phyloP scores from a whole-genome alignment of 116 monocot species.

The Trichopus zeylanicus region DNA sequence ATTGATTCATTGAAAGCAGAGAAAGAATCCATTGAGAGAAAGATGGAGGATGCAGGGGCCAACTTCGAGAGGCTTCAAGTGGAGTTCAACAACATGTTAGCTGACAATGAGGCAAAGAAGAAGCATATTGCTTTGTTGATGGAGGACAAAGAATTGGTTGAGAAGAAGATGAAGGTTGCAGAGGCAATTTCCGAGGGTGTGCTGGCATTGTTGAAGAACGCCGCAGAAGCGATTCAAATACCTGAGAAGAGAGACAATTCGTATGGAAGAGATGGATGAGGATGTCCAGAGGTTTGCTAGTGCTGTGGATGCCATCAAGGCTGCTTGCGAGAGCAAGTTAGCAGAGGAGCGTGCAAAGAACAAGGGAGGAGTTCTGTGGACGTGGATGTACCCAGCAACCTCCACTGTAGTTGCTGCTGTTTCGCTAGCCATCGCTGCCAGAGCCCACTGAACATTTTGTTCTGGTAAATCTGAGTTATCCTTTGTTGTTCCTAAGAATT shows the following conservation, averaged over 20 bases:
- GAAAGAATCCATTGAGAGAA: too few relatives aligned
- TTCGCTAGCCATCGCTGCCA: conserved; percentile 11
- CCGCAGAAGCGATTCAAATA: conserved; percentile 2
- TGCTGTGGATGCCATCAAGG: conserved; percentile 11
- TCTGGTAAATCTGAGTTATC: too few relatives aligned
- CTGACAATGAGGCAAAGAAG: conserved; percentile 6
- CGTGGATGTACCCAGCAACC: conserved; percentile 36
- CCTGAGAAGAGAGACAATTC: conserved; percentile 2
- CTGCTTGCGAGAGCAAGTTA: conserved; percentile 4
- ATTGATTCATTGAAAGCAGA: too few relatives aligned
- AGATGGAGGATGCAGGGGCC: too few relatives aligned
- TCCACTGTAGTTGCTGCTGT: conserved; percentile 8
- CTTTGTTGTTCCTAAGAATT: too few relatives aligned
- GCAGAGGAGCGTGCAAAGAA: conserved; percentile 17
- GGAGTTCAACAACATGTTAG: neutral
- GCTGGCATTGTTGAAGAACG: conserved; percentile 14
- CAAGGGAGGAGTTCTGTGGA: conserved; percentile 17
- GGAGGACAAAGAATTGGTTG: conserved; percentile 8
- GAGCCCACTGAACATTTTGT: conserved; percentile 15
- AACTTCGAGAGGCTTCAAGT: neutral
- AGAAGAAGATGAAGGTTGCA: conserved; percentile 3
- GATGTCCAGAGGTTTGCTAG: neutral
- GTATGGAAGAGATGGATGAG: conserved; percentile 8
- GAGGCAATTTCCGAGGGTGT: neutral
- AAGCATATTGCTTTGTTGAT: neutral